These are phyloP conservation scores for Drosera capensis DNA, from an alignment of 148 eudicot genomes.

Conservation along the genomic window DNA sequence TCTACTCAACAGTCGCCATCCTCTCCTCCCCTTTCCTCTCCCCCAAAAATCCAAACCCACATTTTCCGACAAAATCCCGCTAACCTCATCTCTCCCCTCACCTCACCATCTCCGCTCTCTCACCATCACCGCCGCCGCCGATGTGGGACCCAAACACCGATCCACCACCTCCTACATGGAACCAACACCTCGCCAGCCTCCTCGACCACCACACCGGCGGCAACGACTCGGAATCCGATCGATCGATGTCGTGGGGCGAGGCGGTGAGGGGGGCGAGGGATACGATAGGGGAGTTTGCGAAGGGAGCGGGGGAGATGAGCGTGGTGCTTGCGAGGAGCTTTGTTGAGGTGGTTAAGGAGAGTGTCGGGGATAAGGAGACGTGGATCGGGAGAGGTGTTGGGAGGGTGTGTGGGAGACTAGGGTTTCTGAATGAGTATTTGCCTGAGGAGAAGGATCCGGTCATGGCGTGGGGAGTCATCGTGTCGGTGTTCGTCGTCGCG, in stretches of 20 bases:
- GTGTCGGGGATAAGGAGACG: slow-evolving; percentile 29
- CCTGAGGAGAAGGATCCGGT: slow-evolving; percentile 70
- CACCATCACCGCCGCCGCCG: no score
- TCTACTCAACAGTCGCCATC: no score
- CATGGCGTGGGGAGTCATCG: slow-evolving; percentile 44
- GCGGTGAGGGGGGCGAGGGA: slow-evolving; percentile 14
- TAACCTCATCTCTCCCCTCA: no score
- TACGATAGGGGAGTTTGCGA: slow-evolving; percentile 27
- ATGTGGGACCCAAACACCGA: no score
- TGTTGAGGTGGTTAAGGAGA: slow-evolving; percentile 54
- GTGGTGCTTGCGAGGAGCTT: slow-evolving; percentile 47
- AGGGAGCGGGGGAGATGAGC: slow-evolving; percentile 53
- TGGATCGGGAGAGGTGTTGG: slow-evolving; percentile 30
- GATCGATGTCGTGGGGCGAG: slow-evolving; percentile 18
- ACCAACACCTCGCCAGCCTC: no score
- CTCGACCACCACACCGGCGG: no score
- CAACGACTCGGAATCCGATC: no score
- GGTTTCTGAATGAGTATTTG: slow-evolving; percentile 46
- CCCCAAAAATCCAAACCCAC: no score
- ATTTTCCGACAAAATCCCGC: no score
- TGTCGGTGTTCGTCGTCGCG: slow-evolving; percentile 27
- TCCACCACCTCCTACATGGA: no score
- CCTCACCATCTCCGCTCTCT: no score
- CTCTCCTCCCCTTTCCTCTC: no score
- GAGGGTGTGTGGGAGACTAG: slow-evolving; percentile 15